These are phyloP conservation scores for Brassica hybrid DNA, from an alignment of 441 rosid species.

Conservation along the genomic window DNA sequence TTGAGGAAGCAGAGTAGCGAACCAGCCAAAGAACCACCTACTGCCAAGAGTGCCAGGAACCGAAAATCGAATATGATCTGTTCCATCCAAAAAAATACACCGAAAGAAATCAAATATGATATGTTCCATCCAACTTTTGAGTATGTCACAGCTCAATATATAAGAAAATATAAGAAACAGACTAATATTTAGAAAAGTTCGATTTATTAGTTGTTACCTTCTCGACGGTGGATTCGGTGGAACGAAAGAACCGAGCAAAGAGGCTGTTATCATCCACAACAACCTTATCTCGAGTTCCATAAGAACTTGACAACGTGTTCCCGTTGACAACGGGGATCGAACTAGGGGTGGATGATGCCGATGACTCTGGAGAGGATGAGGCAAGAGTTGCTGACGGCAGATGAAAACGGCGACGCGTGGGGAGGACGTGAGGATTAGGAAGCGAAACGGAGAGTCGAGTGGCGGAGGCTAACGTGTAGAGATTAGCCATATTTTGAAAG, in stretches of 20 bases:
- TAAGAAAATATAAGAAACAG: background rate
- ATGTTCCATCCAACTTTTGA: constrained; percentile 42
- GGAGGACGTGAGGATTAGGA: constrained; percentile 19
- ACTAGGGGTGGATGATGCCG: constrained; percentile 36
- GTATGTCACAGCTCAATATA: background rate
- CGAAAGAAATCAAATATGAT: constrained; percentile 60
- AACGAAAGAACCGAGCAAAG: constrained; percentile 50
- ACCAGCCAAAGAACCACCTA: constrained; percentile 85
- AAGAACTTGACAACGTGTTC: constrained; percentile 30
- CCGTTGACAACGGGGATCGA: constrained; percentile 36
- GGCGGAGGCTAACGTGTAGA: constrained; percentile 45
- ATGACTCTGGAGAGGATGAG: constrained; percentile 52
- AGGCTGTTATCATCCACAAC: constrained; percentile 44
- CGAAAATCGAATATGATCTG: constrained; percentile 86
- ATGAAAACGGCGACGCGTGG: constrained; percentile 36
- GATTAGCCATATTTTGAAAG: constrained; percentile 50
- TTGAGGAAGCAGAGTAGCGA: constrained; percentile 85
- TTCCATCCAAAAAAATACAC: background rate
- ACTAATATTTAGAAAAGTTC: background rate
- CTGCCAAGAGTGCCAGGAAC: constrained; percentile 78
- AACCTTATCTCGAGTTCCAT: constrained; percentile 7
- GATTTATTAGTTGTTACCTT: constrained; percentile 47
- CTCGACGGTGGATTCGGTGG: constrained; percentile 73
- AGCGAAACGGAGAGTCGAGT: constrained; percentile 52
- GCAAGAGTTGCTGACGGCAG: constrained; percentile 53